These are phyloP conservation scores for Leucosporidium yakuticum DNA, from an alignment of 768 basidiomycete species.

Conservation along the genomic window DNA sequence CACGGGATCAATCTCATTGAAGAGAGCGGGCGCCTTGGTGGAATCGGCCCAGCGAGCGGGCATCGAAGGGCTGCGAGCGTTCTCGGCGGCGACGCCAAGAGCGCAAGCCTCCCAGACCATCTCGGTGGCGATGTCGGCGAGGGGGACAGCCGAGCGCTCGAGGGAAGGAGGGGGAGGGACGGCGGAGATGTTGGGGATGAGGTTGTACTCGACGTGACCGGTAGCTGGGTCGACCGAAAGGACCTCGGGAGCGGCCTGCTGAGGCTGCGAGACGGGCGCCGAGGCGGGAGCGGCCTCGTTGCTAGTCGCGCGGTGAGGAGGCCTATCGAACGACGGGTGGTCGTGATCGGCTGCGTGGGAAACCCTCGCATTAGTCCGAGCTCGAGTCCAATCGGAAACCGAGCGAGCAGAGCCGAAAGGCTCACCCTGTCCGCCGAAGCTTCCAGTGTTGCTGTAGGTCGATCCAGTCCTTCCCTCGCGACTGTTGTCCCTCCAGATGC, in stretches of 20 bases:
- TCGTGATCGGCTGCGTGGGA: constrained; percentile 17
- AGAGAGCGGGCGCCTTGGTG: background rate
- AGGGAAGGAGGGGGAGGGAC: constrained; percentile 35
- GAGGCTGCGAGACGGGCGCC: background rate
- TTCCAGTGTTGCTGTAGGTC: background rate
- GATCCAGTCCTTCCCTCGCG: background rate
- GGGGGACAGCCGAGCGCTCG: constrained; percentile 35
- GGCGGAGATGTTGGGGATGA: constrained; percentile 31
- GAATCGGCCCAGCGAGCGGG: background rate
- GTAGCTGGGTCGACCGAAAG: background rate
- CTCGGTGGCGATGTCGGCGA: constrained; percentile 35
- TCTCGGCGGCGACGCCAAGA: constrained; percentile 14
- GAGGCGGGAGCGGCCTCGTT: background rate
- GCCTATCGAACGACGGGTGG: constrained; percentile 18
- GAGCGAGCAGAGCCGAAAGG: background rate
- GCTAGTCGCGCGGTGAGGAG: constrained; percentile 5
- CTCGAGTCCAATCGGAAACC: background rate
- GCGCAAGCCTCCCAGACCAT: constrained; percentile 34
- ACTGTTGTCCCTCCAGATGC: background rate
- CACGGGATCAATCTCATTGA: background rate
- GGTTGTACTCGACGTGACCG: constrained; percentile 26
- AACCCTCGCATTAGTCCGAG: background rate
- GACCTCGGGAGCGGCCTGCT: background rate
- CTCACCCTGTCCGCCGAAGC: background rate
- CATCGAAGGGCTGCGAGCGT: constrained; percentile 4